These are phyloP conservation scores for Penicillium roqueforti DNA, from an alignment of 495 filamentous ascomycete genomes.

Conservation along the genomic window DNA sequence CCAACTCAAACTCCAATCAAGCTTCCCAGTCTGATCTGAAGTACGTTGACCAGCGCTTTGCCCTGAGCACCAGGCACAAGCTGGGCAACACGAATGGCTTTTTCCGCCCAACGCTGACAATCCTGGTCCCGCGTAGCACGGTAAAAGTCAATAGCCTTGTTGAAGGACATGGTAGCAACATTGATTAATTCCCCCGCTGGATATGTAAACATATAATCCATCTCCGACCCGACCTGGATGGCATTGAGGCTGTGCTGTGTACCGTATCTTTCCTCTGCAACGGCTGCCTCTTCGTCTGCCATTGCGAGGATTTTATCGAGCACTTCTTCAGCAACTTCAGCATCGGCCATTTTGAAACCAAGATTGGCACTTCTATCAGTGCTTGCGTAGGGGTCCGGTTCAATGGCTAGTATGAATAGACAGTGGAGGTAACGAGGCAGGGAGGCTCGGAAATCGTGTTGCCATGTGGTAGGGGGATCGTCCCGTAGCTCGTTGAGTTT, in stretches of 20 bases:
- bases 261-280: too few relatives aligned
- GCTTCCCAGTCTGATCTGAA: slow-evolving; percentile 51
- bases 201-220: slow-evolving; percentile 35
- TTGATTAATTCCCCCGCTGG: slow-evolving; percentile 71
- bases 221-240: not conserved
- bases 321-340: slow-evolving; percentile 22
- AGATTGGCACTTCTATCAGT: too few relatives aligned
- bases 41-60: slow-evolving; percentile 39
- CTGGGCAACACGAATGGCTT: slow-evolving; percentile 60
- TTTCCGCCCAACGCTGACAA: slow-evolving; percentile 60
- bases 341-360: not conserved
- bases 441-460: not conserved
- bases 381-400: not conserved
- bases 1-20: slow-evolving; percentile 31
- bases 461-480: not conserved
- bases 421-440: slow-evolving; percentile 1
- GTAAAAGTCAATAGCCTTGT: slow-evolving; percentile 71
- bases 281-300: slow-evolving; percentile 33
- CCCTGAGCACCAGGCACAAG: slow-evolving; percentile 43
- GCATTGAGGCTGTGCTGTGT: not conserved
- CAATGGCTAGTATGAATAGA: not conserved
- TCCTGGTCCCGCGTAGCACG: slow-evolving; percentile 49
- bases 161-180: slow-evolving; percentile 71
- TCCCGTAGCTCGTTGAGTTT: not conserved
- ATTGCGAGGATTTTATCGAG: slow-evolving; percentile 50